A percentile compares a stretch with the other conserved stretches of the same genome.
Evolutionary conservation across 2,329 filamentous ascomycete genomes (phyloP).

Genomic region (Fusarium ambrosium): DNA sequence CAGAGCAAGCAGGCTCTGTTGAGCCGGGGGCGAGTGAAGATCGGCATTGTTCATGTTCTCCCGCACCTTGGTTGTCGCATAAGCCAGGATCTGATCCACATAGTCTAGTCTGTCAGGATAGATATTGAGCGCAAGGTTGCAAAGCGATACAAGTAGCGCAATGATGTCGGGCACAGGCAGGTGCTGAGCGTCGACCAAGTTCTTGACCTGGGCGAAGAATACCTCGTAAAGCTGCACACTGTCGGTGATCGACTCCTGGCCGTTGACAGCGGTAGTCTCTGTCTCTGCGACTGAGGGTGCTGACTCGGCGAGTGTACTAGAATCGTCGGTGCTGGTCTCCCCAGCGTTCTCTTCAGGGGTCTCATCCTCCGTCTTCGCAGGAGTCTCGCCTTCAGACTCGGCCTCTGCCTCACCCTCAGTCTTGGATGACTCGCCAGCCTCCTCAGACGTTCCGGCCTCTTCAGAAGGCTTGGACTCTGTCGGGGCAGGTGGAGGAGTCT

Average conservation of each 20-base stretch:
- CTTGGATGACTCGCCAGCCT: conserved; percentile 46
- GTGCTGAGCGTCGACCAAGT: conserved; percentile 90
- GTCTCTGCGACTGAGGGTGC: conserved; percentile 61
- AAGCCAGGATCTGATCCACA: conserved; percentile 92
- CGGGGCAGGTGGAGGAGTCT: conserved; percentile 47
- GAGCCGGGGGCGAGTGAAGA: conserved; percentile 86
- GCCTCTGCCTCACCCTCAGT: conserved; percentile 50
- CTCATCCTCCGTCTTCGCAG: conserved; percentile 29
- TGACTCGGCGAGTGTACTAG: conserved; percentile 50
- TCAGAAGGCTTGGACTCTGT: conserved; percentile 40
- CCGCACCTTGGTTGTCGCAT: conserved; percentile 86
- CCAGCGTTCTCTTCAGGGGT: conserved; percentile 20
- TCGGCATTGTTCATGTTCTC: conserved; percentile 97
- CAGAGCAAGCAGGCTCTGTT: conserved; percentile 89
- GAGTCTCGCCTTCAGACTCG: conserved; percentile 35
- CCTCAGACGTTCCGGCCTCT: conserved; percentile 45
- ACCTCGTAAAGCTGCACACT: conserved; percentile 95
- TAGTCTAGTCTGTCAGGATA: conserved; percentile 95
- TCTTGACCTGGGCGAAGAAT: conserved; percentile 96
- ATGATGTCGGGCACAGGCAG: conserved; percentile 96
- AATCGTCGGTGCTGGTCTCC: conserved; percentile 48
- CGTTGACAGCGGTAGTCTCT: conserved; percentile 63
- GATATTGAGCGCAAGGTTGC: conserved; percentile 94
- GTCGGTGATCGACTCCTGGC: conserved; percentile 61
- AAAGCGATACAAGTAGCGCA: conserved; percentile 91